Evolutionary conservation across 1,139 yeast genomes (phyloP).

Genomic region (Kodamaea ohmeri): DNA sequence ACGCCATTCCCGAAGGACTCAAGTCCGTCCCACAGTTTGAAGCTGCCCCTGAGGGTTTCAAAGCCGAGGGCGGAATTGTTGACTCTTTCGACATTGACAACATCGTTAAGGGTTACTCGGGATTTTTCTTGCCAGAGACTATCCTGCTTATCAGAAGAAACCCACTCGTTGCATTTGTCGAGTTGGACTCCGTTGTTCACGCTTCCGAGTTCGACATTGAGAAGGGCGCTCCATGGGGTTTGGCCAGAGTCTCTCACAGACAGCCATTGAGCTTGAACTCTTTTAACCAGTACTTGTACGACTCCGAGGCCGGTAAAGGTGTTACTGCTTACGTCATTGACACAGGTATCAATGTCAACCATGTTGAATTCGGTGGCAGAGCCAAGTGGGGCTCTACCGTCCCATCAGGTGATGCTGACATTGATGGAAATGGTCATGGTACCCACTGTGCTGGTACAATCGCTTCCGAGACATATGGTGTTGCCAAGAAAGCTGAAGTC

Average conservation of each 20-base stretch:
- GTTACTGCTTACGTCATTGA: conserved; percentile 91
- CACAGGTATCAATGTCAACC: conserved; percentile 83
- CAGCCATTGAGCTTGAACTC: conserved; percentile 68
- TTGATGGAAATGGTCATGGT: conserved; percentile 94
- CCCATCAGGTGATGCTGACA: conserved; percentile 77
- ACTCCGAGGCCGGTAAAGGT: conserved; percentile 83
- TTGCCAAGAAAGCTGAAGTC: conserved; percentile 69
- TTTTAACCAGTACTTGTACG: conserved; percentile 84
- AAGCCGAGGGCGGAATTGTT: conserved; percentile 56
- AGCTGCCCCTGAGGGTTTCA: conserved; percentile 30
- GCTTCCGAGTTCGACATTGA: conserved; percentile 63
- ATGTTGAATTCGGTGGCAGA: conserved; percentile 85
- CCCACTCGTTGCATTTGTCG: conserved; percentile 76
- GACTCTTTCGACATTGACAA: conserved; percentile 63
- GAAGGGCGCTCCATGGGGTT: conserved; percentile 94
- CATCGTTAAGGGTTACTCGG: conserved; percentile 63
- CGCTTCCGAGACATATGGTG: conserved; percentile 72
- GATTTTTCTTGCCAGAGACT: conserved; percentile 70
- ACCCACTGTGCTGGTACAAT: conserved; percentile 88
- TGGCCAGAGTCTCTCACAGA: conserved; percentile 92
- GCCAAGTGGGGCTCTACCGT: conserved; percentile 93
- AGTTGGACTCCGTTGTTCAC: conserved; percentile 73
- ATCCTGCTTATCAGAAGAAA: conserved; percentile 66
- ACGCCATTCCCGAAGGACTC: conserved; percentile 26
- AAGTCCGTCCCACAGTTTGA: conserved; percentile 39